Conservation (phyloP, 129 eudicot species). For the Erigeron canadensis region DNA sequence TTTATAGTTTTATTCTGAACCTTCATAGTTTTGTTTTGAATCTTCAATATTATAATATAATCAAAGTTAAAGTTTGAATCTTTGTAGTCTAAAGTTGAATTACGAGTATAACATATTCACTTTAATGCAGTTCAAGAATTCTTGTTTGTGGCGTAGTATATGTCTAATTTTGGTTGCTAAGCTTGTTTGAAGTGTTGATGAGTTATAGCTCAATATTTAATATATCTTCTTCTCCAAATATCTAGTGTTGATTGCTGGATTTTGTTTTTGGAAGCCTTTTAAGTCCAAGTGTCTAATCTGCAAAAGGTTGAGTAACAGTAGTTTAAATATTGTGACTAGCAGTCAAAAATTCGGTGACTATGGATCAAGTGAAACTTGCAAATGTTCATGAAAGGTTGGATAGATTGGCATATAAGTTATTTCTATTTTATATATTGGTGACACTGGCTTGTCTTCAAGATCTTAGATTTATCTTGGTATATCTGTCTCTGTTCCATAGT, state of each 20-base stretch:
- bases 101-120: not conserved
- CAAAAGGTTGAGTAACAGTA: too few relatives aligned
- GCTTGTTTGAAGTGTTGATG: not conserved
- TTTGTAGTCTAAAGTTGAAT: not conserved
- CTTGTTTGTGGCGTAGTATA: not conserved
- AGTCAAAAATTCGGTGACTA: not conserved
- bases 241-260: not conserved
- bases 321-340: not conserved
- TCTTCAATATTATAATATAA: not conserved
- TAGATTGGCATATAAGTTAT: not conserved
- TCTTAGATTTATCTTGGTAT: not conserved
- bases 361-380: not conserved
- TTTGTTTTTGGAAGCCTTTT: not conserved
- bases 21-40: not conserved
- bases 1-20: not conserved
- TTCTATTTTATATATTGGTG: not conserved
- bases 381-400: not conserved
- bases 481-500: too few relatives aligned
- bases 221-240: not conserved
- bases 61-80: not conserved
- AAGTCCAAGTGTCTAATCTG: not conserved
- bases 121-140: not conserved
- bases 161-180: not conserved
- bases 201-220: not conserved
- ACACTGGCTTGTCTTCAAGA: not conserved